Evolutionary conservation across 2,329 filamentous ascomycete species (phyloP).

Genomic region (Myriosclerotinia scirpicola): DNA sequence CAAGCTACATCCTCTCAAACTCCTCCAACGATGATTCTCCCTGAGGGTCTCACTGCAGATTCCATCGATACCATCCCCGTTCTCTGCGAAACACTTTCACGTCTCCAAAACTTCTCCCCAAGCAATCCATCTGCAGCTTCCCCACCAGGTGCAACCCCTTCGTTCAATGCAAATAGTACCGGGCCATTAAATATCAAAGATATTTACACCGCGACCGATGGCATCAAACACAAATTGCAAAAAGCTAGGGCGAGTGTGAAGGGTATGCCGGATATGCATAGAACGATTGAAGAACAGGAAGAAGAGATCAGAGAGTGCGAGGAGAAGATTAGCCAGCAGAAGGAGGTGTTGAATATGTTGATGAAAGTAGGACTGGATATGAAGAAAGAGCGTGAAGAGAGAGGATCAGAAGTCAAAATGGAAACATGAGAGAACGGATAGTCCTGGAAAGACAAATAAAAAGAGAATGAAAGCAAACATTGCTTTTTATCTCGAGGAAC

Average conservation of each 20-base stretch:
- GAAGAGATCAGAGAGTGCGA: conserved; percentile 68
- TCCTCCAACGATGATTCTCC: conserved; percentile 42
- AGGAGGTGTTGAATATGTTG: conserved; percentile 55
- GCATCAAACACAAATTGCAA: conserved; percentile 79
- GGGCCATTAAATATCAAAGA: conserved; percentile 58
- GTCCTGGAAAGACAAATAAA: neutral
- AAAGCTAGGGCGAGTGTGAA: conserved; percentile 68
- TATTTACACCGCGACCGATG: conserved; percentile 73
- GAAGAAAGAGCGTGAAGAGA: conserved; percentile 41
- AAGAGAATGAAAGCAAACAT: neutral
- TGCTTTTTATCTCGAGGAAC: conserved; percentile 1
- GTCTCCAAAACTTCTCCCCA: conserved; percentile 58
- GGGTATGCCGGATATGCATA: conserved; percentile 67
- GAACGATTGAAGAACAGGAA: conserved; percentile 67
- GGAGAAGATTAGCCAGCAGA: conserved; percentile 61
- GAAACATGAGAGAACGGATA: conserved; percentile 15
- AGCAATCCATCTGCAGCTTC: conserved; percentile 39
- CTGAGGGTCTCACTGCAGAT: conserved; percentile 72
- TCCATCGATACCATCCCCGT: conserved; percentile 83
- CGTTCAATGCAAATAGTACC: conserved; percentile 41
- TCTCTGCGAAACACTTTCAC: conserved; percentile 73
- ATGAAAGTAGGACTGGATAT: conserved; percentile 51
- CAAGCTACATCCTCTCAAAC: conserved; percentile 38
- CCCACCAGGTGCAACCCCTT: conserved; percentile 38
- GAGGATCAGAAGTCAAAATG: conserved; percentile 18